Evolutionary conservation across 148 eudicot genomes (phyloP), one percentile per base, ranked within the genome.

Genomic region (Rhododendron molle): DNA sequence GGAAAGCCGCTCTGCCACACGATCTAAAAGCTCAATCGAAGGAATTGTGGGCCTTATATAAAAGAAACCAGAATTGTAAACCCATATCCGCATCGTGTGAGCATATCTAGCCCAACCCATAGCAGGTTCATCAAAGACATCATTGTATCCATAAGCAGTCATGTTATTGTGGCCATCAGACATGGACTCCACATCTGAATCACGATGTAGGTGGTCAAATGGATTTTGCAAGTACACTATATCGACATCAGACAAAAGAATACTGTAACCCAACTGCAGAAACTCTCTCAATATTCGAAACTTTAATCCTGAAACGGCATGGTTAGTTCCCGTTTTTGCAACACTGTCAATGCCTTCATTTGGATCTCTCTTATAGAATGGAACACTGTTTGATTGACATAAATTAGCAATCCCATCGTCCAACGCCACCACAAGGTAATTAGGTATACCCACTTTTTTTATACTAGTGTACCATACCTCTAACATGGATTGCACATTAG

Each of bases 21-120:
- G 93, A 84, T 96, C 99, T 85, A 96, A 86, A 47, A 96, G 95
- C 90, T 96, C 99, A 81, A 96, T 94, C 3, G 99, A 88, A 56
- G 99, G 97, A 87, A 95, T 85, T 30, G 99, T 96, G 67, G 99
- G 99, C 90, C 98, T 85, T 26, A 96, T 89, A 87, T 93, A 96
- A 86, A 96, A 96, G 89, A 96, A 96, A 8, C 99, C 99, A 8
- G 98, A 96, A 83, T 95, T 96, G 81, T 89, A 96, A 20, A 95
- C 99, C 99, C 99, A 96, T 69, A 96, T 96, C 67, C 99, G 89
- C 98, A 95, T 96, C 32, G 98, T 95, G 85, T 96, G 98, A 78
- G 98, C 99, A 86, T 96, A 96, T 54, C 99, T 92, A 71, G 98
- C 97, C 99, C 99, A 96, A 83, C 97, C 99, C 99, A 96, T 96